A percentile compares a stretch with the other conserved stretches of the same genome.
Conservation (phyloP, 1,139 yeast species). For the Saccharomycopsis hybrid region DNA sequence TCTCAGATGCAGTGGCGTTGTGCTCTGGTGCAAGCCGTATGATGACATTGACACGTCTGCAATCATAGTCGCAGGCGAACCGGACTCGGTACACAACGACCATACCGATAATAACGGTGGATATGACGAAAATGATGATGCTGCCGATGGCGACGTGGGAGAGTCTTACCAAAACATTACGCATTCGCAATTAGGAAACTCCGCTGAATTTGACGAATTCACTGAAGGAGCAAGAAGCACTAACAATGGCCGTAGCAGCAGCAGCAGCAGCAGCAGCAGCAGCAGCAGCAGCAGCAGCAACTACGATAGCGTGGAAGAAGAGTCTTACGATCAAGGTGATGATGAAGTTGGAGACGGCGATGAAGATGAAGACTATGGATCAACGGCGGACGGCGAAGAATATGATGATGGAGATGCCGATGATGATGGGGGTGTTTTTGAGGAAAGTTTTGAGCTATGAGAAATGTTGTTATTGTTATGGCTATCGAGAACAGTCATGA, state of each 20-base stretch:
- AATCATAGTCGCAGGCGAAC: conserved; percentile 2
- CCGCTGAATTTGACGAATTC: neutral
- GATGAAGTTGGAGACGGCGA: conserved; percentile 14
- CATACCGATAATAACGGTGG: neutral
- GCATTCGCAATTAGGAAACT: conserved; percentile 4
- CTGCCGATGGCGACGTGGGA: conserved; percentile 2
- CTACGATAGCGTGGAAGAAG: too few species aligned
- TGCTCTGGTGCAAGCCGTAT: conserved; percentile 42
- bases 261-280: too few species aligned
- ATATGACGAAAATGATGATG: conserved; percentile 1
- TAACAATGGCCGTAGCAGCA: too few species aligned
- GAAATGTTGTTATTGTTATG: too few species aligned
- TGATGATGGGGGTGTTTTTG: conserved; percentile 9
- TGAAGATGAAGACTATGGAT: neutral
- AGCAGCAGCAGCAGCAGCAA: conserved; percentile 1
- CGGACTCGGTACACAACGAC: too few species aligned
- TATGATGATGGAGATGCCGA: conserved; percentile 3
- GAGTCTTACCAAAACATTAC: conserved; percentile 12
- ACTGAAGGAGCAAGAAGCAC: too few species aligned
- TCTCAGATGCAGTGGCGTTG: conserved; percentile 43
- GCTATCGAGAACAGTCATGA: too few species aligned
- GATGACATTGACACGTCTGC: conserved; percentile 29
- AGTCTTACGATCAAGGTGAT: conserved; percentile 15
- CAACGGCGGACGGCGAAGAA: conserved; percentile 6
- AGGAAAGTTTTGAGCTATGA: conserved; percentile 5